Conservation (phyloP, 768 basidiomycete species). For the Trametes punicea region DNA sequence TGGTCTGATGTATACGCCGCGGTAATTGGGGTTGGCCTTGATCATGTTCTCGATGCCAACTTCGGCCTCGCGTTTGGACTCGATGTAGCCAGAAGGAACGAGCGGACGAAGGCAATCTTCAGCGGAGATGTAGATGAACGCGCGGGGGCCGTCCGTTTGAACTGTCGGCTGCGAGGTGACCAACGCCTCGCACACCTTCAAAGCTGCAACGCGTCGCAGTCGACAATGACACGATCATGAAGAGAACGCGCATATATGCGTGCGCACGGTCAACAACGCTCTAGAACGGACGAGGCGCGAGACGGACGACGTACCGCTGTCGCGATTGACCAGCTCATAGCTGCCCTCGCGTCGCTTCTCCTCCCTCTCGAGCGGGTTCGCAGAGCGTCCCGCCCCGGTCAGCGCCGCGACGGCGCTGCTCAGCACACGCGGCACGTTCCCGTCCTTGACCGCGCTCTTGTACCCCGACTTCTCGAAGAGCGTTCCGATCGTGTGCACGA, state of each 20-base stretch:
- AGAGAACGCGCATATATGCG: background rate
- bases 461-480: conserved; percentile 80
- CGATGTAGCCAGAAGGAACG: conserved; percentile 82
- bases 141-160: conserved; percentile 38
- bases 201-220: conserved; percentile 41
- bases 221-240: background rate
- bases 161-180: conserved; percentile 40
- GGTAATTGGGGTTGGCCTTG: conserved; percentile 41
- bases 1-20: conserved; percentile 83
- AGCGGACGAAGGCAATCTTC: conserved; percentile 90
- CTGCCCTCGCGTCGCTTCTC: conserved; percentile 33
- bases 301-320: conserved; percentile 63
- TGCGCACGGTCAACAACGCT: background rate
- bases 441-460: conserved; percentile 66
- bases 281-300: background rate
- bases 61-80: conserved; percentile 94
- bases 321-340: conserved; percentile 86
- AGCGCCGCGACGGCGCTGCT: conserved; percentile 43
- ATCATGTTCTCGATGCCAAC: conserved; percentile 56
- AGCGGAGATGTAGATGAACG: conserved; percentile 95
- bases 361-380: conserved; percentile 57
- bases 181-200: conserved; percentile 78
- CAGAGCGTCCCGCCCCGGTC: conserved; percentile 28
- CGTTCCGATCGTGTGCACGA: conserved; percentile 93
- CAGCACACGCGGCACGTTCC: conserved; percentile 51